Conservation (phyloP, 306 rosid species). For the Cucumis hystrix region DNA sequence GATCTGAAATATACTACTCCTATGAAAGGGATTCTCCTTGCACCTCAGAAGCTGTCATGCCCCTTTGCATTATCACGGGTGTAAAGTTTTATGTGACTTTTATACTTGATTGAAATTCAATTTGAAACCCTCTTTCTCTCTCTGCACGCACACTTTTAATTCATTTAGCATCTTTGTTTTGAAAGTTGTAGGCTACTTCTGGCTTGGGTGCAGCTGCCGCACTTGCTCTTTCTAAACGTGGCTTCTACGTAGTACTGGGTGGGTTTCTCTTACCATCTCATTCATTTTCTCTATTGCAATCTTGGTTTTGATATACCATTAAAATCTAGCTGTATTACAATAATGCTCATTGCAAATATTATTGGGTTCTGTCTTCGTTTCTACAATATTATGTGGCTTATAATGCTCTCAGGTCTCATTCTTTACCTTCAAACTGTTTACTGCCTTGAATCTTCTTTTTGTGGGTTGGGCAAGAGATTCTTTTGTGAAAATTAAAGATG, state of each 20-base stretch:
- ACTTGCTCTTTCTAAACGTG: constrained; percentile 47
- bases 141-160: neutral
- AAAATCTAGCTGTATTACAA: neutral
- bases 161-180: neutral
- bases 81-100: constrained; percentile 16
- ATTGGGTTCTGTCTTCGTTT: neutral
- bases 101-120: neutral
- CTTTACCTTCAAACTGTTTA: neutral
- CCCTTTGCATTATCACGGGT: constrained; percentile 76
- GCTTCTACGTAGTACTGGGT: constrained; percentile 69
- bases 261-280: neutral
- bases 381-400: neutral
- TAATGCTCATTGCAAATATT: neutral
- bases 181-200: constrained; percentile 63
- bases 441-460: neutral
- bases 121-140: neutral
- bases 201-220: constrained; percentile 81
- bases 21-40: constrained; percentile 22
- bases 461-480: neutral
- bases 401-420: neutral
- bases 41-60: constrained; percentile 19
- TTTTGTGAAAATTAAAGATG: neutral
- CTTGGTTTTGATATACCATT: neutral
- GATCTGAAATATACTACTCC: neutral
- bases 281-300: neutral